phyloP scores from a whole-genome alignment of 345 rosid genomes.

The Syzygium jambos region DNA sequence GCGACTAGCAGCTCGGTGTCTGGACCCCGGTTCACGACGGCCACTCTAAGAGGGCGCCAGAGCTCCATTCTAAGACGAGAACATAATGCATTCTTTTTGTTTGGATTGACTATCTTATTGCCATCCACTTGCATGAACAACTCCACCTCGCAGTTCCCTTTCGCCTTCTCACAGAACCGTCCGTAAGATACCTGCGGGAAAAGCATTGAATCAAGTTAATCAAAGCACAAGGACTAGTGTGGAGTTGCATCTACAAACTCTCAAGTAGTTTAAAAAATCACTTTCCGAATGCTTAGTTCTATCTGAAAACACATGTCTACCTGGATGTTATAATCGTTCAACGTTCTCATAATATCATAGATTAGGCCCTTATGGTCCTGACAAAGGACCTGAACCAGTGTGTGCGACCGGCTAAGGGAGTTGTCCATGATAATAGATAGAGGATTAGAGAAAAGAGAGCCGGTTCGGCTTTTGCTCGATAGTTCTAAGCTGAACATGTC shows the following conservation, averaged over 20 bases:
- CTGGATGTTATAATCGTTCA: slow-evolving; percentile 65
- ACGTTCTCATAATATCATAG: slow-evolving; percentile 57
- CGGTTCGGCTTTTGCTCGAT: too few species aligned
- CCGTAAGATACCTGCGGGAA: slow-evolving; percentile 46
- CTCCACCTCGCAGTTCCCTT: slow-evolving; percentile 46
- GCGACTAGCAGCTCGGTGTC: slow-evolving; percentile 88
- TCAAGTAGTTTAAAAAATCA: not conserved
- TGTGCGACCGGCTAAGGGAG: too few species aligned
- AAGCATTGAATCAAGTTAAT: not conserved
- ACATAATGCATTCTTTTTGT: slow-evolving; percentile 56
- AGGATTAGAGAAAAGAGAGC: too few species aligned
- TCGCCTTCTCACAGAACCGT: slow-evolving; percentile 36
- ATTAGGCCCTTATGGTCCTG: slow-evolving; percentile 67
- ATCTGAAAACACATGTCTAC: slow-evolving; percentile 4
- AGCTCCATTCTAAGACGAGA: slow-evolving; percentile 65
- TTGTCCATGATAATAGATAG: too few species aligned
- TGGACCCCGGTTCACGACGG: slow-evolving; percentile 74
- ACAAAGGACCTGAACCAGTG: slow-evolving; percentile 46
- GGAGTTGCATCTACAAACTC: not conserved
- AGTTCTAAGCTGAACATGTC: too few species aligned
- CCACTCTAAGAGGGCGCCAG: slow-evolving; percentile 74
- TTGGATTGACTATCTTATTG: slow-evolving; percentile 51
- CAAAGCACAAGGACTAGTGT: not conserved
- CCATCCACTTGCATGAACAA: slow-evolving; percentile 62
- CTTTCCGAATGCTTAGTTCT: not conserved